Conservation (phyloP, 2,329 filamentous ascomycete species). For the Exophiala sp. region DNA sequence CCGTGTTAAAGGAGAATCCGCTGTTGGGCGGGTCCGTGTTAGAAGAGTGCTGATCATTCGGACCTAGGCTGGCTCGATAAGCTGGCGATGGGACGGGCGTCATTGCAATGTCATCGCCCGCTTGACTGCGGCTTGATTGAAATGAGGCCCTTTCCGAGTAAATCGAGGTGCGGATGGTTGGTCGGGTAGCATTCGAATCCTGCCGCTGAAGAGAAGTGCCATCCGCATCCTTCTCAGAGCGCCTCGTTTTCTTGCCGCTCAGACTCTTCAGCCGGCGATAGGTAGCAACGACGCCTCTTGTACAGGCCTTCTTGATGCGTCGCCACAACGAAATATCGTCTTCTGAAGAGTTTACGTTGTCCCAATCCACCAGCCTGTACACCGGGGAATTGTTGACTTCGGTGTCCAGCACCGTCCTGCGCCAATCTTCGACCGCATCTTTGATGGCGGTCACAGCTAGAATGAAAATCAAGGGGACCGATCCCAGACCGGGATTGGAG, state of each 20-base stretch:
- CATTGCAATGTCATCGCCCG: conserved; percentile 77
- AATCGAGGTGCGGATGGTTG: conserved; percentile 51
- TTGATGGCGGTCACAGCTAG: conserved; percentile 83
- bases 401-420: conserved; percentile 82
- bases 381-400: conserved; percentile 95
- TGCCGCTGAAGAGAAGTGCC: conserved; percentile 45
- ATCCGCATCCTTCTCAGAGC: conserved; percentile 48
- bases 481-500: conserved; percentile 79
- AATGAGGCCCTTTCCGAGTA: conserved; percentile 49
- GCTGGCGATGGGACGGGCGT: conserved; percentile 72
- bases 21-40: conserved; percentile 28
- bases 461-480: conserved; percentile 90
- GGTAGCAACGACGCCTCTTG: conserved; percentile 54
- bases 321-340: conserved; percentile 84
- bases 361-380: conserved; percentile 79
- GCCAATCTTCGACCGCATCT: conserved; percentile 91
- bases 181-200: conserved; percentile 60
- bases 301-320: conserved; percentile 80
- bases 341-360: conserved; percentile 86
- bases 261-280: conserved; percentile 44
- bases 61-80: conserved; percentile 34
- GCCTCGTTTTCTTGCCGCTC: conserved; percentile 41
- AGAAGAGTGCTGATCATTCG: conserved; percentile 14
- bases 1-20: conserved; percentile 29
- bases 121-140: conserved; percentile 45